Conservation (phyloP, 1,284 basidiomycete species). For the Schizophyllum amplum region DNA sequence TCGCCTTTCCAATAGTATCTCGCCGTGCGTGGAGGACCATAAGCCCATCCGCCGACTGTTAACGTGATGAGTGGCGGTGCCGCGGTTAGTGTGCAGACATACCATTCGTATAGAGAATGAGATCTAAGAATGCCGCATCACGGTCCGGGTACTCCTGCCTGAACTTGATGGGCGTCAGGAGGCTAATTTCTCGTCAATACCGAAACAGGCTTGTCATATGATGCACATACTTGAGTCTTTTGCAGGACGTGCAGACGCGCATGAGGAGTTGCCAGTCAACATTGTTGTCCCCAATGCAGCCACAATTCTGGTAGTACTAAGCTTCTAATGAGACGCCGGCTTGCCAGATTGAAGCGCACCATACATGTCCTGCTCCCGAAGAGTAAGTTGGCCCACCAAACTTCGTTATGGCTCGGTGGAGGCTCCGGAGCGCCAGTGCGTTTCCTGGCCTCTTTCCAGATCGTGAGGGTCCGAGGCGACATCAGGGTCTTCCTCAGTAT, state of each 20-base stretch:
- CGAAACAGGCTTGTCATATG: neutral
- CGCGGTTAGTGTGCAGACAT: neutral
- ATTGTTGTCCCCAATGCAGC: neutral
- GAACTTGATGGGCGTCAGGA: neutral
- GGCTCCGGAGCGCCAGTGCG: neutral
- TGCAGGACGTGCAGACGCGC: neutral
- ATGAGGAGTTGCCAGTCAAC: neutral
- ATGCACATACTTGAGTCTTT: neutral
- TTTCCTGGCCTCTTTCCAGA: neutral
- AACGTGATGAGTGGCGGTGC: neutral
- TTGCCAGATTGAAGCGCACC: no score
- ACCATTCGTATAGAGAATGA: neutral
- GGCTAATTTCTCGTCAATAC: neutral
- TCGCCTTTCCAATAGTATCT: neutral
- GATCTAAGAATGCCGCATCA: neutral
- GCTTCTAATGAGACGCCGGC: no score
- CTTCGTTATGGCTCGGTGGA: neutral
- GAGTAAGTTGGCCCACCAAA: neutral
- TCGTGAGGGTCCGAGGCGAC: neutral
- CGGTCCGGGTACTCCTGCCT: neutral
- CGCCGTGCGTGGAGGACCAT: neutral
- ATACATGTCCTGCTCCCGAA: neutral
- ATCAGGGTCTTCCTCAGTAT: neutral
- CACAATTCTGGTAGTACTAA: neutral
- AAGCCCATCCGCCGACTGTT: neutral